Evolutionary conservation across 2,329 filamentous ascomycete genomes (phyloP).

Genomic region (Fusarium illudens): DNA sequence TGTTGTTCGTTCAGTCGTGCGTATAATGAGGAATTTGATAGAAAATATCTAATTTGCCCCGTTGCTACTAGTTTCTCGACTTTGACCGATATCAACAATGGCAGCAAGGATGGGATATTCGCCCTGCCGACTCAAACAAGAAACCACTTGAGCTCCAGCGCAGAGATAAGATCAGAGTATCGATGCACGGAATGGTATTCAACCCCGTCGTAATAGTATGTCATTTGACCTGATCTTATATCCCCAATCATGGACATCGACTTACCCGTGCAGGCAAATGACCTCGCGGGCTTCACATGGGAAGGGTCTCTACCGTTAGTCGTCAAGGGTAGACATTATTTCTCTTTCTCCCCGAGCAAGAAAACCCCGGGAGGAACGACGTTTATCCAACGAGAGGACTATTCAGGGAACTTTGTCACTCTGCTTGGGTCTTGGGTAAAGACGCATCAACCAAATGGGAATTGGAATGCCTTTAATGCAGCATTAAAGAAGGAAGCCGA

Average conservation of each 20-base stretch:
- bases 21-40: not conserved
- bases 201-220: slow-evolving; percentile 18
- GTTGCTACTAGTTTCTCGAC: slow-evolving; percentile 15
- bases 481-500: slow-evolving; percentile 23
- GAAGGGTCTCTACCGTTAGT: slow-evolving; percentile 12
- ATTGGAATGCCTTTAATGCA: slow-evolving; percentile 23
- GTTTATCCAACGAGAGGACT: slow-evolving; percentile 25
- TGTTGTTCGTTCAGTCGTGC: slow-evolving; percentile 19
- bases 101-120: slow-evolving; percentile 25
- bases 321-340: slow-evolving; percentile 10
- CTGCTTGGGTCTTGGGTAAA: slow-evolving; percentile 13
- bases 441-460: slow-evolving; percentile 10
- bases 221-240: not conserved
- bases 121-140: not conserved
- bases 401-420: not conserved
- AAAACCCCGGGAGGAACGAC: slow-evolving; percentile 21
- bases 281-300: slow-evolving; percentile 15
- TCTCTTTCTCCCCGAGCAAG: slow-evolving; percentile 22
- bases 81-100: slow-evolving; percentile 27
- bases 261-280: slow-evolving; percentile 8
- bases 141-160: slow-evolving; percentile 1
- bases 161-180: slow-evolving; percentile 19
- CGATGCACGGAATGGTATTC: slow-evolving; percentile 18
- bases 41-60: not conserved
- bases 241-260: not conserved